Evolutionary conservation across 2,329 filamentous ascomycete genomes (phyloP), one percentile per base, ranked within the genome.

Genomic region (Alternaria sp.): DNA sequence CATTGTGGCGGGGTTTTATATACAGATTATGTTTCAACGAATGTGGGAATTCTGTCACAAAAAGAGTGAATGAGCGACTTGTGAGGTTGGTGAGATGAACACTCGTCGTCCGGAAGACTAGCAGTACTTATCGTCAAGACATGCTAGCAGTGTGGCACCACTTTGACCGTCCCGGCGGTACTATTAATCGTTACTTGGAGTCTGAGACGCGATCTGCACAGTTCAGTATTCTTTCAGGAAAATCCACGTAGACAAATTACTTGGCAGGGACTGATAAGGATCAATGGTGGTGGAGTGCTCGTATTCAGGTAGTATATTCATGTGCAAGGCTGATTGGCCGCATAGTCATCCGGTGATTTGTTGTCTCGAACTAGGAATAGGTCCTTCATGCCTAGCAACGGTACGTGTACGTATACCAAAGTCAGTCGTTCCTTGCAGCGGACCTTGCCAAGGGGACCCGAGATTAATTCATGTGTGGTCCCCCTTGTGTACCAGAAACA

Each of bases 1-100:
- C 71, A 74, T 74, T 5, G 30, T 43, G 26, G 44, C 38, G 22
- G 28, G 22, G 24, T 2, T 26, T 16, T 24, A 22, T 9, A 22
- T 9, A 28, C 6, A n/a, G 39, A 38, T 43, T 22, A 28, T 28
- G 30, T 20, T 65, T 65, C 56, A 63, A 55, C 18, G 55, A 55
- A 39, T 51, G 24, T 44, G 49, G 49, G 7, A 26, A 34, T 9
- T 26, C 24, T 20, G 26, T 47, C 32, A 38, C 14, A 28, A 24
- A 41, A 47, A 41, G 47, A 46, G 44, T 49, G 44, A 56, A 41
- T 32, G 54, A 36, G 28, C 36, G 22, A 47, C 20, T 42, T 42
- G 54, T 57, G 18, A 48, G 44, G 14, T 54, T 32, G 14, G 51
- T 7, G 7, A 51, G 16, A 26, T 16, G 18, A 28, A 32, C 20